A percentile compares a stretch with the other conserved stretches of the same genome.
Conservation (phyloP, 2,329 filamentous ascomycete genomes). For the Ophiostoma sp. region DNA sequence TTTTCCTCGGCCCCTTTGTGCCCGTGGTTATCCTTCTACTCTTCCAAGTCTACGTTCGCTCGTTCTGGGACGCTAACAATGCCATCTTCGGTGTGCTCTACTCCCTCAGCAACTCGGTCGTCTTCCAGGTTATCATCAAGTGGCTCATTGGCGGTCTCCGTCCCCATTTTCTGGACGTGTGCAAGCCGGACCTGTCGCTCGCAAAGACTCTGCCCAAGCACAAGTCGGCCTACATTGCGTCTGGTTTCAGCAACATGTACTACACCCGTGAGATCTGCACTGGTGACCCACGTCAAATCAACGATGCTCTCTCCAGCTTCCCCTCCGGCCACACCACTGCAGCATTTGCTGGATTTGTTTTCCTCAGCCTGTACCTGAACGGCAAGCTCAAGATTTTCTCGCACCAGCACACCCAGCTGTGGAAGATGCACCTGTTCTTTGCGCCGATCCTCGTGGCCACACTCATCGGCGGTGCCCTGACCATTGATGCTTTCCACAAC, state of each 20-base stretch:
- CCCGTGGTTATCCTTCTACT: constrained; percentile 64
- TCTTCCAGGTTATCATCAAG: constrained; percentile 77
- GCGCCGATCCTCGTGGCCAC: constrained; percentile 66
- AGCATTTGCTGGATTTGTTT: constrained; percentile 71
- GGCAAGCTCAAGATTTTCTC: constrained; percentile 75
- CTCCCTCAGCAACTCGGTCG: constrained; percentile 66
- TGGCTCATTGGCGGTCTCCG: constrained; percentile 71
- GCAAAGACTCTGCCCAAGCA: constrained; percentile 36
- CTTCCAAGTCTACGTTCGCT: constrained; percentile 67
- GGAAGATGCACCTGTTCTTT: constrained; percentile 68
- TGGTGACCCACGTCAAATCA: constrained; percentile 62
- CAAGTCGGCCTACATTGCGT: constrained; percentile 46
- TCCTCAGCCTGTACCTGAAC: constrained; percentile 71
- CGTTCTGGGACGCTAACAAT: constrained; percentile 72
- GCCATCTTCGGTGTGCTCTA: constrained; percentile 69
- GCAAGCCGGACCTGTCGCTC: constrained; percentile 58
- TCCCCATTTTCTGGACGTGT: constrained; percentile 71
- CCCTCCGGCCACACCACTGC: constrained; percentile 74
- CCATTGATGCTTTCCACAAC: constrained; percentile 73
- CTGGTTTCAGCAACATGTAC: constrained; percentile 58
- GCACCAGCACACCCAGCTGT: constrained; percentile 72
- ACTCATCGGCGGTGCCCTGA: constrained; percentile 68
- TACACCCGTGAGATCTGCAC: constrained; percentile 71
- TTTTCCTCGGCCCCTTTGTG: constrained; percentile 63
- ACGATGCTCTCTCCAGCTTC: constrained; percentile 70